Evolutionary conservation across 202 grass and related monocot species (phyloP).

Genomic region (Eragrostis tef): DNA sequence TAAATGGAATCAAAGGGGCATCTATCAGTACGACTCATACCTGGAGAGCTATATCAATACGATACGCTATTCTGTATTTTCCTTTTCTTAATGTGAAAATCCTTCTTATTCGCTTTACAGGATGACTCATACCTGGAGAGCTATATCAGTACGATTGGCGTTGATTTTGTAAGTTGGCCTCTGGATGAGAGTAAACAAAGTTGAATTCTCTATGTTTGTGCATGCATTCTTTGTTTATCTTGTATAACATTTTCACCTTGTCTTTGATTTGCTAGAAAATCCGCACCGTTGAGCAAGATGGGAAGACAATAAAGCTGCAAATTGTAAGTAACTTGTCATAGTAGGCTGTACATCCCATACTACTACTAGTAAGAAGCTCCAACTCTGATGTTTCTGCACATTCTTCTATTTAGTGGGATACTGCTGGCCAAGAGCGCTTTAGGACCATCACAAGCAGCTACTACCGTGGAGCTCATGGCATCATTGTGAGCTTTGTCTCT

Average conservation of each 20-base stretch:
- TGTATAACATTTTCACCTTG: slow-evolving; percentile 20
- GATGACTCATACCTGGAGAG: slow-evolving; percentile 98
- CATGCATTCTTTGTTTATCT: background rate
- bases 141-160: slow-evolving; percentile 98
- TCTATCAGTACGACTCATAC: no score
- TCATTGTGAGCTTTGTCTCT: slow-evolving; percentile 56
- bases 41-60: no score
- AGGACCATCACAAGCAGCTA: slow-evolving; percentile 88
- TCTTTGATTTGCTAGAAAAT: slow-evolving; percentile 62
- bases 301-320: slow-evolving; percentile 78
- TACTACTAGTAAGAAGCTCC: slow-evolving; percentile 10
- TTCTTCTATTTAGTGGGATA: slow-evolving; percentile 70
- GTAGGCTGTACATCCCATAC: background rate
- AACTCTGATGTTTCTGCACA: slow-evolving; percentile 19
- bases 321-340: slow-evolving; percentile 53
- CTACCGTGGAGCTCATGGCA: slow-evolving; percentile 82
- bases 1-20: background rate
- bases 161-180: slow-evolving; percentile 87
- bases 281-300: slow-evolving; percentile 75
- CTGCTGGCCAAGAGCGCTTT: slow-evolving; percentile 86
- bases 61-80: slow-evolving; percentile 20
- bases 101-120: slow-evolving; percentile 53
- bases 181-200: slow-evolving; percentile 16
- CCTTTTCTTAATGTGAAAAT: slow-evolving; percentile 1
- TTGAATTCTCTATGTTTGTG: slow-evolving; percentile 1